These are phyloP conservation scores for Metschnikowia lachancei DNA, from an alignment of 805 yeast genomes.

Conservation along the genomic window DNA sequence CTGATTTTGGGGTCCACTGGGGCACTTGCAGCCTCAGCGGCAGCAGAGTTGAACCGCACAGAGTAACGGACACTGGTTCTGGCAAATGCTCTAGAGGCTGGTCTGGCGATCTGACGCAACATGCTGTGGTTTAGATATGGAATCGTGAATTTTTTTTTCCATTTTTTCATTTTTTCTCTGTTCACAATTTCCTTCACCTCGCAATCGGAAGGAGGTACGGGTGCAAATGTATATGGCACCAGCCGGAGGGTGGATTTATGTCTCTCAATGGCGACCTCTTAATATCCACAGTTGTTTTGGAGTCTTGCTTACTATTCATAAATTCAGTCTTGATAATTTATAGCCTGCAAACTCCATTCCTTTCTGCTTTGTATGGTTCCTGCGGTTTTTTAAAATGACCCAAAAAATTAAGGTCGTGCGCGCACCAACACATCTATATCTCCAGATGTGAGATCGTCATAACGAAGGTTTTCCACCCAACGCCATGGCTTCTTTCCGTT, in stretches of 20 bases:
- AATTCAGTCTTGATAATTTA: too few relatives aligned
- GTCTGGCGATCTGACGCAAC: slow-evolving; percentile 41
- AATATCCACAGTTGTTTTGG: neutral
- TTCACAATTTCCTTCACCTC: slow-evolving; percentile 5
- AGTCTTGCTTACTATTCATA: neutral
- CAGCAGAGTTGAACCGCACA: slow-evolving; percentile 50
- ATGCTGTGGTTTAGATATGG: slow-evolving; percentile 14
- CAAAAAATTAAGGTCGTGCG: slow-evolving; percentile 1
- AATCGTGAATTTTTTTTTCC: slow-evolving; percentile 16
- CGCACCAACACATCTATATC: slow-evolving; percentile 3
- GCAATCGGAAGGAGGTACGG: slow-evolving; percentile 17
- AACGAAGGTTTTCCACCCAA: neutral
- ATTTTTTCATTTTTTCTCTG: slow-evolving; percentile 4
- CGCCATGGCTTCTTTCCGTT: slow-evolving; percentile 85
- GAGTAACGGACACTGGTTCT: slow-evolving; percentile 24
- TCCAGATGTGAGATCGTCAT: neutral
- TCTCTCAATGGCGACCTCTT: neutral
- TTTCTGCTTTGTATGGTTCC: too few relatives aligned
- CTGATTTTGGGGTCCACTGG: slow-evolving; percentile 86
- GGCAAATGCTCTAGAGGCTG: slow-evolving; percentile 33
- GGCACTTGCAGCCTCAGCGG: slow-evolving; percentile 35
- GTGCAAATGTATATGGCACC: slow-evolving; percentile 2
- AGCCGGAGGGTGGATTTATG: neutral
- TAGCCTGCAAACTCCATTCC: too few relatives aligned
- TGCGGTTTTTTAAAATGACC: neutral